Evolutionary conservation across 164 flowering plant species (phyloP), one percentile per base, ranked within the genome.

Genomic region (Tetrastigma voinierianum): DNA sequence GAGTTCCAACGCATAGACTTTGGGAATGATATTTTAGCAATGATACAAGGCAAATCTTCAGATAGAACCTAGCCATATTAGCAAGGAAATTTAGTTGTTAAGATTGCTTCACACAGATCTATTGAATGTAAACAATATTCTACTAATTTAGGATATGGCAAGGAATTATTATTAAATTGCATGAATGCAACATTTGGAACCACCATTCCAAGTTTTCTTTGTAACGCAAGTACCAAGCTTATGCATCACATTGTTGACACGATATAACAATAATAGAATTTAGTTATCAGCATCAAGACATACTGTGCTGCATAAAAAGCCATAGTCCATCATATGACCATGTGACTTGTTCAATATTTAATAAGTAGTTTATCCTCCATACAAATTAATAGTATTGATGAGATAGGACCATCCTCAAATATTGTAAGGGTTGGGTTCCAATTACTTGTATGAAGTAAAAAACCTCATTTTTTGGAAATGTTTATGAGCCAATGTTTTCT

Each of bases 1-100:
- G 97, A 90, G 66, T 82, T 94, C 98, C 98, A 94, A 2, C 93
- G 89, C 98, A 94, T 94, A 40, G 98, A 88, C 86, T 91, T 94
- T 19, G 87, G 90, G 67, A 94, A 94, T 67, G 96, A 83, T 71
- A 94, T 65, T 73, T 82, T 89, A 43, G 90, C 74, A 46, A 94
- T 77, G 44, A 67, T 53, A 46, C 68, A 70, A 53, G 98, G 97
- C 67, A 94, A 80, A 21, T 86, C 93, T 72, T 89, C 96, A 62
- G 95, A 86, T 55, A 94, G 73, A 72, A 94, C 95, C 98, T 94
- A 70, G 45, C 46, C 24, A 78, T 43, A 64, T 12, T 20, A 45
- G 20, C 10, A 16, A 17, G 51, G 24, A 46, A 62, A 52, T 2
- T 19, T 32, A n/a, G 45, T 19, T 40, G 10, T 54, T 4, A 9